These are phyloP conservation scores for Lichtheimia corymbifera DNA, from an alignment of 371 early-diverging fungal species.

Conservation along the genomic window DNA sequence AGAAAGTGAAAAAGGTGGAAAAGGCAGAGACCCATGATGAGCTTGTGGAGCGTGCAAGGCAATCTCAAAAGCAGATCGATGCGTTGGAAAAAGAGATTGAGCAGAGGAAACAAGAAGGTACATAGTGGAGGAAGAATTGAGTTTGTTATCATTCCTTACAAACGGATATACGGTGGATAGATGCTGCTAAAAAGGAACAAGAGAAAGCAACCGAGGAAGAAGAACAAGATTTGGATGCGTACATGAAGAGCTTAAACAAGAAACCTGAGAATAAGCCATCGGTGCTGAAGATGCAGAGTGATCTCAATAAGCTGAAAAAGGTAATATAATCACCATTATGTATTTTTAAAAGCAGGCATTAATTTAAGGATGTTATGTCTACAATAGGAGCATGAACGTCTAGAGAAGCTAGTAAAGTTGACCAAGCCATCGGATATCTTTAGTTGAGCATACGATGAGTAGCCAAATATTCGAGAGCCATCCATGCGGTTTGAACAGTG, in stretches of 20 bases:
- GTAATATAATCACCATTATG: conserved; percentile 18
- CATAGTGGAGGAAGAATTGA: neutral
- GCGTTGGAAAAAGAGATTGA: conserved; percentile 33
- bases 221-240: conserved; percentile 67
- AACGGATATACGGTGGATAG: conserved; percentile 2
- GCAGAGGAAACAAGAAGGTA: conserved; percentile 29
- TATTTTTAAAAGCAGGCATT: neutral
- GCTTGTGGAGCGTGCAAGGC: conserved; percentile 45
- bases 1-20: conserved; percentile 36
- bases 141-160: neutral
- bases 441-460: conserved; percentile 24
- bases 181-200: conserved; percentile 22
- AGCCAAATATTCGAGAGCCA: conserved; percentile 47
- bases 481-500: conserved; percentile 53
- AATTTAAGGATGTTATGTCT: neutral
- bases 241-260: conserved; percentile 47
- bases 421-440: conserved; percentile 52
- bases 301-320: conserved; percentile 50
- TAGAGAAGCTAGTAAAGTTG: conserved; percentile 56
- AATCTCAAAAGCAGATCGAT: conserved; percentile 24
- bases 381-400: conserved; percentile 50
- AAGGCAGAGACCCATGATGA: conserved; percentile 70
- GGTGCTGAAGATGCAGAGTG: conserved; percentile 45
- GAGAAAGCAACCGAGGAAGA: conserved; percentile 22
- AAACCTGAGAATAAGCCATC: conserved; percentile 31